Conservation (phyloP, 208 protist species). For the Tetramitus jugosus region DNA sequence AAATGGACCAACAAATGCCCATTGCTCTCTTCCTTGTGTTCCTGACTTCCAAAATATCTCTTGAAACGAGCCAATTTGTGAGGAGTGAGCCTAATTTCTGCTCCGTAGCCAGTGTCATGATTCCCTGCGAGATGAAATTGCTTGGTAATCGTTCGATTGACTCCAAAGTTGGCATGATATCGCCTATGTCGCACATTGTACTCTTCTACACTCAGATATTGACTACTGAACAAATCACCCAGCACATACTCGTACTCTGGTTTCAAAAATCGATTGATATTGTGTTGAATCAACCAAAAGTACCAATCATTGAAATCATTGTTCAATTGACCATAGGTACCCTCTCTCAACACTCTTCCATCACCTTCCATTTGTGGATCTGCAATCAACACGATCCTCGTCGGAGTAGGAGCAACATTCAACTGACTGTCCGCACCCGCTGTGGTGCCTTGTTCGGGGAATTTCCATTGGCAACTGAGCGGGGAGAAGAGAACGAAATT, state of each 20-base stretch:
- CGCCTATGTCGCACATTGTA: not conserved
- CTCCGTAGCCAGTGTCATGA: conserved; percentile 7
- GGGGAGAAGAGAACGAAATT: not conserved
- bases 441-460: too few species aligned
- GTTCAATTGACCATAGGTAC: not conserved
- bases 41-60: not conserved
- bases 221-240: conserved; percentile 4
- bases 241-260: not conserved
- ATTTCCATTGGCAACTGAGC: not conserved
- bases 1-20: not conserved
- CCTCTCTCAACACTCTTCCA: not conserved
- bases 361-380: conserved; percentile 21
- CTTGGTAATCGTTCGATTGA: not conserved
- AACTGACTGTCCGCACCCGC: too few species aligned
- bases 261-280: conserved; percentile 1
- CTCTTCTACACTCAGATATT: not conserved
- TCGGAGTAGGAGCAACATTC: not conserved
- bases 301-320: conserved; percentile 19
- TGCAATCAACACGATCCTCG: not conserved
- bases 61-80: not conserved
- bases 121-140: conserved; percentile 1
- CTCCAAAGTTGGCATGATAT: not conserved
- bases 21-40: not conserved
- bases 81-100: not conserved
- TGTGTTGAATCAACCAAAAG: not conserved